Conservation (phyloP, 148 eudicot species). For the Camellia lanceoleosa region DNA sequence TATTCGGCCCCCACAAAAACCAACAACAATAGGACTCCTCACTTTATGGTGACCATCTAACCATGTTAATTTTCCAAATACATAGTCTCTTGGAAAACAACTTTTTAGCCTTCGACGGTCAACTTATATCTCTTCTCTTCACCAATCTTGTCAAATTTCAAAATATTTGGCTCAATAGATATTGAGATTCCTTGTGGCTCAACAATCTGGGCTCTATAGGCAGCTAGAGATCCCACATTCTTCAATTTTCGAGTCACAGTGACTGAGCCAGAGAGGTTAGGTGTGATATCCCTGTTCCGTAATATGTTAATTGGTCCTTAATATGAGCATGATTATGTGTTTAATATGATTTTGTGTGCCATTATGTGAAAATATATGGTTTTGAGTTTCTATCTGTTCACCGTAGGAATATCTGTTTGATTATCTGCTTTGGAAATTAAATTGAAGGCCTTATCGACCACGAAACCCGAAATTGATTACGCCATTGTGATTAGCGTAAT, state of each 20-base stretch:
- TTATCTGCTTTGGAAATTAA: too few species aligned
- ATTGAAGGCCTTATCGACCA: too few species aligned
- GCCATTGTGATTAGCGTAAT: too few species aligned
- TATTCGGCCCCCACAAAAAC: background rate
- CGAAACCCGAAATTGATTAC: too few species aligned
- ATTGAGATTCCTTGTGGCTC: conserved; percentile 35
- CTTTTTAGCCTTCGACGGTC: conserved; percentile 21
- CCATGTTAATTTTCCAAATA: conserved; percentile 59
- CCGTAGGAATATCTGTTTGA: too few species aligned
- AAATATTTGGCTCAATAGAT: conserved; percentile 32
- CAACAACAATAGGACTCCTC: conserved; percentile 51
- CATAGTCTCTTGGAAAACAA: conserved; percentile 13
- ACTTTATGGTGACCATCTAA: conserved; percentile 57
- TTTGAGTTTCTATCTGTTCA: too few species aligned
- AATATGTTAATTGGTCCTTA: too few species aligned
- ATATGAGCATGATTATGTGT: too few species aligned
- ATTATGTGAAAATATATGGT: too few species aligned
- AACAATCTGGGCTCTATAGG: conserved; percentile 29
- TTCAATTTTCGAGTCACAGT: conserved; percentile 47
- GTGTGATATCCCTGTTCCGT: background rate
- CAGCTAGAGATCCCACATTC: conserved; percentile 51
- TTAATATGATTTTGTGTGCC: too few species aligned
- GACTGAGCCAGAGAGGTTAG: conserved; percentile 31
- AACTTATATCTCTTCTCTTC: conserved; percentile 46
- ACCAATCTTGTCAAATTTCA: conserved; percentile 41